Evolutionary conservation across 805 yeast genomes (phyloP).

Genomic region (Kazachstania martiniae): DNA sequence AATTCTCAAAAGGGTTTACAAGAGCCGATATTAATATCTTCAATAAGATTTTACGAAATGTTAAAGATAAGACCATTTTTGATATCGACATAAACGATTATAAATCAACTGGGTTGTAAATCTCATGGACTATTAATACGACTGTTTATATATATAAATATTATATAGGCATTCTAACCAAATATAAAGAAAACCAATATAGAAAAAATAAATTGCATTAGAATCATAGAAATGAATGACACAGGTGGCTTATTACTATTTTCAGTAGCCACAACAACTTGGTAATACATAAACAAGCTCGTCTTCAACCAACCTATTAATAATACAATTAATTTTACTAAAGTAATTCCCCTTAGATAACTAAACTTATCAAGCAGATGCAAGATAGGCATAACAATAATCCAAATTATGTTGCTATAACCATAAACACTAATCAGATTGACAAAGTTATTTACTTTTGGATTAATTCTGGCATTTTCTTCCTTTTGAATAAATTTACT

Average conservation of each 20-base stretch:
- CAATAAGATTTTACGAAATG: constrained; percentile 9
- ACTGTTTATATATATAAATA: constrained; percentile 19
- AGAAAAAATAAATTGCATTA: constrained; percentile 13
- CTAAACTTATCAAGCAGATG: constrained; percentile 9
- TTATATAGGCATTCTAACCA: constrained; percentile 5
- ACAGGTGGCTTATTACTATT: constrained; percentile 3
- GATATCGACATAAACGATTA: constrained; percentile 14
- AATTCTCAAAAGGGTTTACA: constrained; percentile 48
- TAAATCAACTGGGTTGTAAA: constrained; percentile 12
- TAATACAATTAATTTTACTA: constrained; percentile 5
- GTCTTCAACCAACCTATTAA: constrained; percentile 6
- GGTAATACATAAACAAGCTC: constrained; percentile 4
- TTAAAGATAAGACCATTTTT: constrained; percentile 8
- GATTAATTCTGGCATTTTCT: constrained; percentile 2
- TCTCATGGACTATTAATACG: not conserved
- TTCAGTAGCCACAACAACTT: constrained; percentile 1
- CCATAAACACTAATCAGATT: constrained; percentile 71
- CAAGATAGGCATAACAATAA: constrained; percentile 53
- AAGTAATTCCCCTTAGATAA: constrained; percentile 1
- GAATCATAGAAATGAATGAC: constrained; percentile 6
- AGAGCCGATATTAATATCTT: constrained; percentile 20
- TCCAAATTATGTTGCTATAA: constrained; percentile 74
- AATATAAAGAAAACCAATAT: constrained; percentile 12
- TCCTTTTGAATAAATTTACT: constrained; percentile 45
- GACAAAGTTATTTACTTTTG: constrained; percentile 3